A percentile compares a stretch with the other conserved stretches of the same genome.
Evolutionary conservation across 2,329 filamentous ascomycete species (phyloP).

Genomic region (Pleurostoma richardsiae): DNA sequence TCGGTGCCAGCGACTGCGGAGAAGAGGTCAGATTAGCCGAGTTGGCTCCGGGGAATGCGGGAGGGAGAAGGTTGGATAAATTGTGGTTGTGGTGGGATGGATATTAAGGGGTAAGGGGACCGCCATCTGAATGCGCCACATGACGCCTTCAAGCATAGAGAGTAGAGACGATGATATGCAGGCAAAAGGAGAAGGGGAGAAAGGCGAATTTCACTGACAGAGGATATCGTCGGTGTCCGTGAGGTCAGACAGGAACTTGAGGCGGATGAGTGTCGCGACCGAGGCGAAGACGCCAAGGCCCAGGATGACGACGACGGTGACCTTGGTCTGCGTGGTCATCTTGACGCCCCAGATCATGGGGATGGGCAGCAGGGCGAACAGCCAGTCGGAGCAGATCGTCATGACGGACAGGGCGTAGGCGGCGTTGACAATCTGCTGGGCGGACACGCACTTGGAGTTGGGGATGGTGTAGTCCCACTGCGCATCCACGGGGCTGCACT

Average conservation of each 20-base stretch:
- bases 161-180: no score
- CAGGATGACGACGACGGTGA: conserved; percentile 44
- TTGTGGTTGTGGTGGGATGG: background rate
- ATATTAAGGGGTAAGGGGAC: background rate
- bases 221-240: conserved; percentile 39
- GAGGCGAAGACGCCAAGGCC: conserved; percentile 49
- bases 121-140: no score
- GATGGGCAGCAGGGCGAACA: conserved; percentile 48
- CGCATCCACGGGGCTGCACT: conserved; percentile 43
- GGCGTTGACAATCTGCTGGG: conserved; percentile 37
- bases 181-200: no score
- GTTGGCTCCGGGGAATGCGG: background rate
- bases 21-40: background rate
- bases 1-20: conserved; percentile 39
- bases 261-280: conserved; percentile 46
- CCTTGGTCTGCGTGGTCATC: conserved; percentile 46
- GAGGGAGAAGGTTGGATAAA: background rate
- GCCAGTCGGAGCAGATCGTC: conserved; percentile 48
- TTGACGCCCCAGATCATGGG: conserved; percentile 51
- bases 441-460: conserved; percentile 34
- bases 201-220: conserved; percentile 28
- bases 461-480: conserved; percentile 49
- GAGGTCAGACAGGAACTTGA: conserved; percentile 42
- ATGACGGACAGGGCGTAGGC: conserved; percentile 48
- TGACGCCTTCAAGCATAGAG: no score